Conservation (phyloP, 169 alveolate species). For the Plasmodium gallinaceum region DNA sequence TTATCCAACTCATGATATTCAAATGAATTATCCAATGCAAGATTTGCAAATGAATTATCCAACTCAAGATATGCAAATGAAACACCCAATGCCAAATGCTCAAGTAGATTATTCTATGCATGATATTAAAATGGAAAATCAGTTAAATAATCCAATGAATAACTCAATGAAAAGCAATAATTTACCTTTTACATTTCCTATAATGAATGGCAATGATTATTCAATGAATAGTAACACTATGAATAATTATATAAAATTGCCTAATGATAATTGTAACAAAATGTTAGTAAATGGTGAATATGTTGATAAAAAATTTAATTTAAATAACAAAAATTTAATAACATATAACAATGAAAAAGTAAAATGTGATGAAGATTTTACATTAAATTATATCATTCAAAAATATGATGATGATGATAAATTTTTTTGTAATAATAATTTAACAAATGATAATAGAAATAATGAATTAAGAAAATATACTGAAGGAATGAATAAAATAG, state of each 20-base stretch:
- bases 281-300: not conserved
- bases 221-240: constrained; percentile 1
- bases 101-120: not conserved
- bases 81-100: not conserved
- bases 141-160: not conserved
- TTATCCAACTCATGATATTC: not conserved
- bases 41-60: not conserved
- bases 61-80: not conserved
- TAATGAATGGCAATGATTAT: not conserved
- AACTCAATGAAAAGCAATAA: not conserved
- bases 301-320: not conserved
- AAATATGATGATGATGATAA: constrained; percentile 67
- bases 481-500: constrained; percentile 64
- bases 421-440: constrained; percentile 33
- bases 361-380: constrained; percentile 61
- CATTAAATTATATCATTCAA: constrained; percentile 58
- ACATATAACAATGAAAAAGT: constrained; percentile 31
- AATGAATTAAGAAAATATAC: constrained; percentile 49
- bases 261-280: not conserved
- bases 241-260: not conserved
- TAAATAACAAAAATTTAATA: constrained; percentile 44
- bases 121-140: not conserved
- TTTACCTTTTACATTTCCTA: no score
- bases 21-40: constrained; percentile 5
- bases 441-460: not conserved